Evolutionary conservation across 495 filamentous ascomycete species (phyloP).

Genomic region (Aspergillus carlsbadensis): DNA sequence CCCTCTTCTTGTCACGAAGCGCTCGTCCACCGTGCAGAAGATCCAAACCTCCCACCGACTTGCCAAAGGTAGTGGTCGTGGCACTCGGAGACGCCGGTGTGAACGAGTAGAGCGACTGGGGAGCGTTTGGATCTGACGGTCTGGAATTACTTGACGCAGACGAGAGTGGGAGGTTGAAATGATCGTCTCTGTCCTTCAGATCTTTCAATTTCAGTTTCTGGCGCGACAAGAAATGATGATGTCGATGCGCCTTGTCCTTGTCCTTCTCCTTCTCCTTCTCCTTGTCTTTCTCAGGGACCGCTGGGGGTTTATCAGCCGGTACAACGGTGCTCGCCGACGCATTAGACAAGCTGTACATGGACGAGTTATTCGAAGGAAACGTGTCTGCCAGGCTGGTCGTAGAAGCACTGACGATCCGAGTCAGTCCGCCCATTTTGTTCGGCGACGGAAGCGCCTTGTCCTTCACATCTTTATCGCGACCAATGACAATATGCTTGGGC

Average conservation of each 20-base stretch:
- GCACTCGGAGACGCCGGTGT: constrained; percentile 69
- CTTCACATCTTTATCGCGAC: constrained; percentile 67
- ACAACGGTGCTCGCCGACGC: constrained; percentile 79
- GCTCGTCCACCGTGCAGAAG: constrained; percentile 81
- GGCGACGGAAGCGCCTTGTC: constrained; percentile 76
- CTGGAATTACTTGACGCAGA: constrained; percentile 89
- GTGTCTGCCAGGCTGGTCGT: constrained; percentile 72
- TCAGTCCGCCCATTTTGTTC: constrained; percentile 67
- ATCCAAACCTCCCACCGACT: constrained; percentile 80
- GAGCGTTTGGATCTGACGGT: constrained; percentile 79
- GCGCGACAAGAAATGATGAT: constrained; percentile 82
- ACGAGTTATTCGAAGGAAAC: constrained; percentile 58
- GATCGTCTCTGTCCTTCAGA: constrained; percentile 75
- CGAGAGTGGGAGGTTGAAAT: constrained; percentile 70
- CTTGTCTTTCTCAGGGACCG: constrained; percentile 25
- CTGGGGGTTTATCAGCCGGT: constrained; percentile 36
- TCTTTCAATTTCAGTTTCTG: constrained; percentile 90
- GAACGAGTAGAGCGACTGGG: constrained; percentile 81
- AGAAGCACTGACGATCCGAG: constrained; percentile 69
- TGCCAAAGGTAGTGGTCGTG: constrained; percentile 66
- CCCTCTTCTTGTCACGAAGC: constrained; percentile 86
- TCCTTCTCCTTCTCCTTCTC: constrained; percentile 45
- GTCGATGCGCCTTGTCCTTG: constrained; percentile 62
- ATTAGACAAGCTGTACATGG: constrained; percentile 81
- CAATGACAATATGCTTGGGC: constrained; percentile 77